Conservation (phyloP, 345 rosid genomes). For the Aquilaria yunnanensis region DNA sequence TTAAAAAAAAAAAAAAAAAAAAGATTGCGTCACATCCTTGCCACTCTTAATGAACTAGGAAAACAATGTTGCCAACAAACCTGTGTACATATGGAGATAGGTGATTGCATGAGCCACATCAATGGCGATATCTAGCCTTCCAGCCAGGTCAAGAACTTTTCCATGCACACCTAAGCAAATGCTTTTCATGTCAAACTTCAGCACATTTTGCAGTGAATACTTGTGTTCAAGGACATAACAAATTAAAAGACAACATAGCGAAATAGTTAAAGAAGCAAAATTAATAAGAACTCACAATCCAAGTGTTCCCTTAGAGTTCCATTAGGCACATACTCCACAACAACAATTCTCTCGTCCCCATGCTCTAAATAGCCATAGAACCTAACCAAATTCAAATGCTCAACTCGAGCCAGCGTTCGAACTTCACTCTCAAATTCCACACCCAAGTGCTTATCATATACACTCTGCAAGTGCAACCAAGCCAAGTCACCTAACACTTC, state of each 20-base stretch:
- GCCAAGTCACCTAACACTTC: not conserved
- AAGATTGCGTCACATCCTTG: not conserved
- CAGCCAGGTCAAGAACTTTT: conserved; percentile 51
- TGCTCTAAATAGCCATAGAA: conserved; percentile 66
- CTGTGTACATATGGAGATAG: conserved; percentile 96
- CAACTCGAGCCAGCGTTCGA: conserved; percentile 62
- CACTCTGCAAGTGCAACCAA: conserved; percentile 41
- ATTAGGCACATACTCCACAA: conserved; percentile 79
- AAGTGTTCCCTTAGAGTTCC: conserved; percentile 92
- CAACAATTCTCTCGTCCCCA: conserved; percentile 63
- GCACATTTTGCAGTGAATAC: too few relatives aligned
- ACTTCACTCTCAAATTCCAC: conserved; percentile 79
- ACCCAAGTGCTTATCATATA: conserved; percentile 68
- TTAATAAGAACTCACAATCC: conserved; percentile 54
- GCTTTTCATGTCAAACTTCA: conserved; percentile 17
- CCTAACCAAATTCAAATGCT: conserved; percentile 78
- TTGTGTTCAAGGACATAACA: not conserved
- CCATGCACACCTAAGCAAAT: conserved; percentile 50
- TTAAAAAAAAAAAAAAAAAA: conserved; percentile 1
- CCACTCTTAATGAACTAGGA: conserved; percentile 1
- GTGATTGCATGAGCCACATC: conserved; percentile 94
- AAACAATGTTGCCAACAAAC: conserved; percentile 20
- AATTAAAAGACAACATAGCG: not conserved
- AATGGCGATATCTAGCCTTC: conserved; percentile 68
- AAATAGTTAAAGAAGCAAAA: not conserved